Percentiles rank a stretch among this genome's conserved stretches.
Conservation (phyloP, 176 grass and related monocot genomes). For the bread wheat (Triticum aestivum) region DNA sequence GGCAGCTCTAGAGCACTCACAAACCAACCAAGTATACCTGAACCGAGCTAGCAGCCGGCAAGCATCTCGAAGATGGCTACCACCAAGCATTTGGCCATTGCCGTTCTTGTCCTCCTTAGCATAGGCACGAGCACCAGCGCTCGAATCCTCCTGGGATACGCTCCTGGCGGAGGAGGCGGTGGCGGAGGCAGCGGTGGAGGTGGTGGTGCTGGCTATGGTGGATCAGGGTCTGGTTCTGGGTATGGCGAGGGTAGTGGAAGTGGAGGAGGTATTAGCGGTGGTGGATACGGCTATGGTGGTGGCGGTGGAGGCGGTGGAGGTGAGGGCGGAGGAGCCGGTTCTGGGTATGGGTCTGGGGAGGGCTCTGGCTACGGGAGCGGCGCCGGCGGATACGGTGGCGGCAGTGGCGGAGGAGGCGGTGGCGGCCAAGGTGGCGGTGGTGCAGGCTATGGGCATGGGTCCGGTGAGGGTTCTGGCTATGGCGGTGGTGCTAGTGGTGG, state of each 20-base stretch:
- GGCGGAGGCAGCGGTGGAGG: constrained; percentile 23
- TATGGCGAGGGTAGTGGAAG: constrained; percentile 35
- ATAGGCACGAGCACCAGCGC: constrained; percentile 24
- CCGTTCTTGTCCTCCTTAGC: constrained; percentile 45
- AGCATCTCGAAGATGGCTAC: constrained; percentile 38
- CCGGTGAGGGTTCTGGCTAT: background rate
- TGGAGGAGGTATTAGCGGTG: constrained; percentile 12
- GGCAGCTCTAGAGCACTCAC: background rate
- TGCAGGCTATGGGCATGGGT: constrained; percentile 6
- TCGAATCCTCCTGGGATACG: constrained; percentile 29
- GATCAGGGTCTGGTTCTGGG: constrained; percentile 18
- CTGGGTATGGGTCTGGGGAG: constrained; percentile 13
- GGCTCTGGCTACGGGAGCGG: constrained; percentile 11
- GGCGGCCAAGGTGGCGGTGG: background rate
- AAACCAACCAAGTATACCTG: background rate
- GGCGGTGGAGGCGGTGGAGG: constrained; percentile 1
- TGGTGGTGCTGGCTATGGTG: constrained; percentile 16
- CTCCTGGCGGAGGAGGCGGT: background rate
- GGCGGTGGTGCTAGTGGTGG: background rate
- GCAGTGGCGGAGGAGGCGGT: background rate
- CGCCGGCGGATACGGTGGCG: background rate
- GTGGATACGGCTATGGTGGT: background rate
- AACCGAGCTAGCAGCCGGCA: background rate
- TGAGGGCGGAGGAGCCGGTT: background rate
- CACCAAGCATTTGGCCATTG: constrained; percentile 33